Evolutionary conservation across 1,139 yeast genomes (phyloP), one percentile per base, ranked within the genome.

Genomic region (Candida pseudoviswanathii): DNA sequence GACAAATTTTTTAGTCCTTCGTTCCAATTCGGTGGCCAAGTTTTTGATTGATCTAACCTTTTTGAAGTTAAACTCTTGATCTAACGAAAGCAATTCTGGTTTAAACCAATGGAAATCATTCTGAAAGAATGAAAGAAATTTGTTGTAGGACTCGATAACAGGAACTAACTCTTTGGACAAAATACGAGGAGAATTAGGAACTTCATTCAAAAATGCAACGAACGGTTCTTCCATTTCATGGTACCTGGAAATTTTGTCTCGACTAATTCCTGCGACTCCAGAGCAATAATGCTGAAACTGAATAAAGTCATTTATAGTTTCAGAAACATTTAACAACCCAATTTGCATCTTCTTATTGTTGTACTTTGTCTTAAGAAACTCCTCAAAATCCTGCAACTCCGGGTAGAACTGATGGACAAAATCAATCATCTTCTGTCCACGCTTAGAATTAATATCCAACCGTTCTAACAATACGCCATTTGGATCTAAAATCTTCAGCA

Each of bases 61-160:
- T 2, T 47, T 46, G 29, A 68, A 66, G 45, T 64, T 61, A 46
- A 65, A 59, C 45, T 65, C 67, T 16, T 55, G 51, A 24, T 61
- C 47, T 45, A 73, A 60, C 1, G 62, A 55, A 1, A 44, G 43
- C 38, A 71, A 57, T 49, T 73, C 77, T 16, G 16, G 16, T 16
- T 16, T 16, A 16, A 16, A 16, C 16, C 16, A 16, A 16, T 16
- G 16, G 16, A 16, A 16, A 1, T 60, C 55, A 2, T 54, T 43
- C 49, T 63, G 69, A 47, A 60, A 61, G 32, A 58, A 58, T 29
- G 65, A 55, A 44, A 41, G 42, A n/a, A 49, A 50, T 1, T 16
- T 8, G 4, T 6, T 5, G n/a, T 45, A 32, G n/a, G 16, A 27
- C 1, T 26, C 22, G n/a, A 9, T n/a, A 25, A 47, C 46, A 2